Evolutionary conservation across 2,329 filamentous ascomycete species (phyloP), one percentile per base, ranked within the genome.

Genomic region (Microcera coccophila): DNA sequence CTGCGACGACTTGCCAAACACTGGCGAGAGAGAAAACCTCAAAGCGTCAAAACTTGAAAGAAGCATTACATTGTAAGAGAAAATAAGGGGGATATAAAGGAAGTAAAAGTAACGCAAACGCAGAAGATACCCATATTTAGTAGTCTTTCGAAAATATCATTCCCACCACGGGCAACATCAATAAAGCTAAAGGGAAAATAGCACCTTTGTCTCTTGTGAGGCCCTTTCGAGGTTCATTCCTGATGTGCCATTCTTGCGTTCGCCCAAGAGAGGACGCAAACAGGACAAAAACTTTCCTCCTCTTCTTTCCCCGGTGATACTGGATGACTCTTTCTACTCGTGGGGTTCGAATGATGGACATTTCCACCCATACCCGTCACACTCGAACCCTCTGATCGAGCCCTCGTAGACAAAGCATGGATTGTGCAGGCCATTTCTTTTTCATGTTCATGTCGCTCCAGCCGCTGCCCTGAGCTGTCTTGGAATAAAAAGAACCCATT

Each of bases 31-130:
- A 58, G 45, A 54, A 56, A 49, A 54, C 54, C 54, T 53, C 50
- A 42, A 51, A 42, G 29, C 15, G n/a, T n/a, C n/a, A n/a, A n/a
- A n/a, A n/a, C n/a, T 44, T 52, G 41, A 45, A 54, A 44, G 42
- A 16, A 16, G 7, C 22, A 26, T 26, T 7, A 26, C 22, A 26
- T 12, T 32, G 15, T 8, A 32, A 32, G 48, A 44, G 52, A 52
- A 50, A 58, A 57, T 57, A 26, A 26, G 12, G 54, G 54, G 51
- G 54, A 57, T 56, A 57, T 58, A 57, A 57, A 48, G 52, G 15
- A n/a, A 16, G 54, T 58, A 56, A 56, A 58, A 58, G 42, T 31
- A 42, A 55, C 51, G 36, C 54, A 47, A 48, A 48, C 42, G 53
- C 50, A 54, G 49, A 56, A 26, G 22, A 26, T 7, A 58, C 50